A percentile compares a stretch with the other conserved stretches of the same genome.
These are phyloP conservation scores for Stephania yunnanensis DNA, from an alignment of 164 flowering plant genomes.

Conservation along the genomic window DNA sequence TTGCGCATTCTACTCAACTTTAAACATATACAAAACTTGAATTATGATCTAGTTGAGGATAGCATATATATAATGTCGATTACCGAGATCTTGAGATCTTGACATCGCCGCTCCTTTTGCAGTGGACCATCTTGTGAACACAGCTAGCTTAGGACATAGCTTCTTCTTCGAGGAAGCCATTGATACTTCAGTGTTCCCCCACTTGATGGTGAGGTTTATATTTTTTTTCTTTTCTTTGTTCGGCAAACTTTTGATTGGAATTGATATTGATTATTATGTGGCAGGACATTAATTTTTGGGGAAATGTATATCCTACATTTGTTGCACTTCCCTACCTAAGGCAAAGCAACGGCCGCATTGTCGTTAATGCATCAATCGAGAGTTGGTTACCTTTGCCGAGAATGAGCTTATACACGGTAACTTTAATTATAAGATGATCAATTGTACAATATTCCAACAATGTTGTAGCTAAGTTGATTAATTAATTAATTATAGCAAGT, in stretches of 20 bases:
- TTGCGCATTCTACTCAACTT: no score
- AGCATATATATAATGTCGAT: background rate
- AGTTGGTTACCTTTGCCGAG: conserved; percentile 92
- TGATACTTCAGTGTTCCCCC: conserved; percentile 76
- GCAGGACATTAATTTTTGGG: conserved; percentile 96
- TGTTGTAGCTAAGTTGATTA: no score
- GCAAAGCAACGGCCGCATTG: conserved; percentile 57
- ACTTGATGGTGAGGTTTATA: conserved; percentile 50
- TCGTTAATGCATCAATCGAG: conserved; percentile 85
- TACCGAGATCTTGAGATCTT: background rate
- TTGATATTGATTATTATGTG: background rate
- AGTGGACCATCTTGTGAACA: conserved; percentile 97
- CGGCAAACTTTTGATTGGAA: background rate
- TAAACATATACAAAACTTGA: no score
- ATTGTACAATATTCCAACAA: no score
- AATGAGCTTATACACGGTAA: conserved; percentile 84
- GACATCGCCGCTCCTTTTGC: conserved; percentile 9
- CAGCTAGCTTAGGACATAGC: conserved; percentile 77
- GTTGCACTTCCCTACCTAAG: conserved; percentile 78
- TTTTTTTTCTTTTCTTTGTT: background rate
- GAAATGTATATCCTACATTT: conserved; percentile 87
- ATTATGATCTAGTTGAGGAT: background rate
- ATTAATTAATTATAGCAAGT: no score
- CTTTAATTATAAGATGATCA: conserved; percentile 19
- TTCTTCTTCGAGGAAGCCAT: conserved; percentile 76